Conservation (phyloP, 306 rosid genomes). For the Gastrolobium bilobum region DNA sequence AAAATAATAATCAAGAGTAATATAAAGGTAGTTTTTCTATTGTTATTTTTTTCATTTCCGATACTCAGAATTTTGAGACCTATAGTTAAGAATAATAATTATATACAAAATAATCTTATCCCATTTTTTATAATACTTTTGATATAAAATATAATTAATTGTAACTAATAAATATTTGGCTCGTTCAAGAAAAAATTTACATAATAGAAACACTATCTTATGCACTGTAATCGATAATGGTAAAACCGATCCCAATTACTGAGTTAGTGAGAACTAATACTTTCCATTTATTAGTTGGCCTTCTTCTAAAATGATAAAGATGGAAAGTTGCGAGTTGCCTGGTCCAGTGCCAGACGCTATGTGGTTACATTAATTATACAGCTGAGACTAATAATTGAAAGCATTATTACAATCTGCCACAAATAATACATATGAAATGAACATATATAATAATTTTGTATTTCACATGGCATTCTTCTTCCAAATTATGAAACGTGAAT, state of each 20-base stretch:
- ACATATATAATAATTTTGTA: not conserved
- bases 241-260: not conserved
- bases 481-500: not conserved
- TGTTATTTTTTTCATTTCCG: too few relatives aligned
- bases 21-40: too few relatives aligned
- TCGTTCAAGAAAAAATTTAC: not conserved
- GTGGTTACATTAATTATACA: not conserved
- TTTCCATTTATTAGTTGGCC: not conserved
- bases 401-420: not conserved
- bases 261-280: constrained; percentile 2
- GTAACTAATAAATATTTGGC: too few relatives aligned
- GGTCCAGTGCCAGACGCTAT: not conserved
- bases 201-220: not conserved
- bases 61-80: too few relatives aligned
- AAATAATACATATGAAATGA: not conserved
- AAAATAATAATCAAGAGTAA: too few relatives aligned
- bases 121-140: too few relatives aligned
- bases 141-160: too few relatives aligned
- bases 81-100: too few relatives aligned
- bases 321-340: constrained; percentile 10
- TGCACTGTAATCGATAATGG: too few relatives aligned
- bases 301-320: constrained; percentile 1
- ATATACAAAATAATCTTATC: too few relatives aligned
- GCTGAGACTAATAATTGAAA: constrained; percentile 4
- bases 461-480: constrained; percentile 34